Conservation (phyloP, 257 asterid genomes). For the Coffea eugenioides region DNA sequence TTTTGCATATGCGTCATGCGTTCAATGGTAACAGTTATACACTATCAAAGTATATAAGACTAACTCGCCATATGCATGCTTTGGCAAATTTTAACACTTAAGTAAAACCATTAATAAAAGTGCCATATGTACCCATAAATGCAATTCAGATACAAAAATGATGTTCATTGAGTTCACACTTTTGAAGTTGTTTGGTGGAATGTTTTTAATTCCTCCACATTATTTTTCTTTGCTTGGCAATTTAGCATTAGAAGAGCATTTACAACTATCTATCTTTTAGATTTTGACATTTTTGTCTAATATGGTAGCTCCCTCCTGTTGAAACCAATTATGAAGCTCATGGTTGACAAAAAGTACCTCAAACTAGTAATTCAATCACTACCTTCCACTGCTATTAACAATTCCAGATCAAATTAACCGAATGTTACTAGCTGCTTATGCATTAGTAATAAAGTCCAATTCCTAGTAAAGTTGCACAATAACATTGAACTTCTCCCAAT, state of each 20-base stretch:
- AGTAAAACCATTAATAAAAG: not conserved
- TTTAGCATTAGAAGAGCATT: not conserved
- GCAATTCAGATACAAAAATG: not conserved
- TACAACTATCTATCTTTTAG: no score
- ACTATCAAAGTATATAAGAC: no score
- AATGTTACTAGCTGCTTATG: not conserved
- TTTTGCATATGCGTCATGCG: no score
- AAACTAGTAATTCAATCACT: no score
- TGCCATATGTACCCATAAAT: not conserved
- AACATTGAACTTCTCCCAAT: not conserved
- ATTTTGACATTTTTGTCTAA: no score
- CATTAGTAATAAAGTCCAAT: not conserved
- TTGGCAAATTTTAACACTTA: not conserved
- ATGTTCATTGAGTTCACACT: not conserved
- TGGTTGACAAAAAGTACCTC: no score
- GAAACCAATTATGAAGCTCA: no score
- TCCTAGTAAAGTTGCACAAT: not conserved
- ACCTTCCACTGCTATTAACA: no score
- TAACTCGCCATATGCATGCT: no score
- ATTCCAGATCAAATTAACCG: not conserved
- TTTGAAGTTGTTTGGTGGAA: not conserved
- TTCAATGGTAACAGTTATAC: no score
- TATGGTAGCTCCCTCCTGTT: no score
- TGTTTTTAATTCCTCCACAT: not conserved
- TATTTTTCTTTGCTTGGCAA: not conserved